Percentiles rank a stretch among this genome's conserved stretches.
Conservation (phyloP, 495 filamentous ascomycete species). For the Ascodesmis nigricans region DNA sequence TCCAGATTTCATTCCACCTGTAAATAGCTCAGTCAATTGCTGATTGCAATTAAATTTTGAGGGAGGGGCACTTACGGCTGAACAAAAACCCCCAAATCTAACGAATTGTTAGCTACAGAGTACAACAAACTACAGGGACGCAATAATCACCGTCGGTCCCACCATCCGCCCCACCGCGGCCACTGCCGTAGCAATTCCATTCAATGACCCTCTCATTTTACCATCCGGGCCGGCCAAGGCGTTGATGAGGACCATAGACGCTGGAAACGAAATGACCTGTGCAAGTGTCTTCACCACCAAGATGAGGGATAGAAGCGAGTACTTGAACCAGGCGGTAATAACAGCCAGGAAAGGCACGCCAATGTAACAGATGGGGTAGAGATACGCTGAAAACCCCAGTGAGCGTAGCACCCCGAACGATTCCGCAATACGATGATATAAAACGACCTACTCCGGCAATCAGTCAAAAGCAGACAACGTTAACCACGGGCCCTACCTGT, state of each 20-base stretch:
- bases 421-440: constrained; percentile 41
- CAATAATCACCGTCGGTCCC: constrained; percentile 39
- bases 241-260: constrained; percentile 76
- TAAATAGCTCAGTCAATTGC: too few species aligned
- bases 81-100: constrained; percentile 37
- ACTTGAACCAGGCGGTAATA: constrained; percentile 19
- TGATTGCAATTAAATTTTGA: too few species aligned
- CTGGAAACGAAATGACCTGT: constrained; percentile 67
- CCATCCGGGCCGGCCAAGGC: constrained; percentile 38
- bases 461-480: constrained; percentile 1
- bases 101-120: constrained; percentile 1
- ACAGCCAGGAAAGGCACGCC: constrained; percentile 35
- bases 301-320: constrained; percentile 28
- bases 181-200: constrained; percentile 64
- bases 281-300: constrained; percentile 47
- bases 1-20: constrained; percentile 47
- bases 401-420: constrained; percentile 39
- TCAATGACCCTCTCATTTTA: constrained; percentile 42
- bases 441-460: constrained; percentile 25
- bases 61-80: too few species aligned
- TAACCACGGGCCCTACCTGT: constrained; percentile 23
- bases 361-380: constrained; percentile 45
- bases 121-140: constrained; percentile 7
- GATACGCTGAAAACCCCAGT: constrained; percentile 34
- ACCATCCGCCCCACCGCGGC: constrained; percentile 54